A percentile compares a stretch with the other conserved stretches of the same genome.
Conservation (phyloP, 176 grass and related monocot species). For the Triticum turgidum region DNA sequence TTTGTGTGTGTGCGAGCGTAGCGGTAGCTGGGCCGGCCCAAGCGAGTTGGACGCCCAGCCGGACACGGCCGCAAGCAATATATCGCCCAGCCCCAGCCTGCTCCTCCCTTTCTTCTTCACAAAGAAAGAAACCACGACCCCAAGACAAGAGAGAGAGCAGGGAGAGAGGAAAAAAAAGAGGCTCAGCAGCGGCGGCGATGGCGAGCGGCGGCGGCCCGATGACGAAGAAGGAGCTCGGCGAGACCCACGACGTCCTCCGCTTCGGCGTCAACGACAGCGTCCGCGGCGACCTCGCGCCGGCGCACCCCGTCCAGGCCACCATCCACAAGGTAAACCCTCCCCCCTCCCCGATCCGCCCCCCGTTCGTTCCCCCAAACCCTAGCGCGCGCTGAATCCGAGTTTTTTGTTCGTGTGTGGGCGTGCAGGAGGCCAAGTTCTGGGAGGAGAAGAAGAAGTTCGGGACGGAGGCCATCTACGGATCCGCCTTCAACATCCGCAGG, state of each 20-base stretch:
- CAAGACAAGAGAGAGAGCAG: neutral
- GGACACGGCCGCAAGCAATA: no score
- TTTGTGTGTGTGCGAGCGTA: no score
- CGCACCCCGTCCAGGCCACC: conserved; percentile 50
- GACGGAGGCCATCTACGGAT: conserved; percentile 61
- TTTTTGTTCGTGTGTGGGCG: no score
- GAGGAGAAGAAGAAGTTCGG: conserved; percentile 57
- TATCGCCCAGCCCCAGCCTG: neutral
- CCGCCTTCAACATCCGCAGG: conserved; percentile 70
- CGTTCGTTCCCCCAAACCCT: conserved; percentile 8
- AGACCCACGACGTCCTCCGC: conserved; percentile 50
- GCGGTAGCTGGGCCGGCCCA: no score
- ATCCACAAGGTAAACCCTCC: conserved; percentile 34
- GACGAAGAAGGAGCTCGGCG: conserved; percentile 51
- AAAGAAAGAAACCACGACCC: conserved; percentile 23
- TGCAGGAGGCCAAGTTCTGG: conserved; percentile 53
- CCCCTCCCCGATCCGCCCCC: neutral
- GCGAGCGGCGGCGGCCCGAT: conserved; percentile 40
- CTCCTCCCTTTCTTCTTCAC: conserved; percentile 23
- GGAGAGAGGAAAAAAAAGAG: neutral
- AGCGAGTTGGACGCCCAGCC: no score
- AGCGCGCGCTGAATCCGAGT: conserved; percentile 16
- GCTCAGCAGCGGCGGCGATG: conserved; percentile 21
- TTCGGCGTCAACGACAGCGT: conserved; percentile 54
- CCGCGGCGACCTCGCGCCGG: conserved; percentile 43